A percentile compares a stretch with the other conserved stretches of the same genome.
Conservation (phyloP, 148 eudicot genomes). For the Pouteria glomerata region DNA sequence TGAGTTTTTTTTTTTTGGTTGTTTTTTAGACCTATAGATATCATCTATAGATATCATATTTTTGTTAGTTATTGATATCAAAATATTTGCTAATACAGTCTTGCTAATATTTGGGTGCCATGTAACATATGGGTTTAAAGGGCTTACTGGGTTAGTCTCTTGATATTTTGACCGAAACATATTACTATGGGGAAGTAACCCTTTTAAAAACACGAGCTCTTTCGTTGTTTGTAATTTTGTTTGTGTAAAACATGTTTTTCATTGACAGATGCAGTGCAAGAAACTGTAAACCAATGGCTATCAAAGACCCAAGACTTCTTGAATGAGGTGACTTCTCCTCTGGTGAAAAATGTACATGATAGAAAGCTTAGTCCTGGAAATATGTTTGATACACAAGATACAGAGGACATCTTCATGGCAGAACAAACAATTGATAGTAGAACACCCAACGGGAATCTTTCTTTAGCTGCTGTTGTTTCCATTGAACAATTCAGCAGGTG, state of each 20-base stretch:
- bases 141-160: background rate
- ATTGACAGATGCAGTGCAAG: slow-evolving; percentile 65
- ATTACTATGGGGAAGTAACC: background rate
- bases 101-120: background rate
- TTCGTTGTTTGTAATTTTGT: slow-evolving; percentile 4
- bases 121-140: background rate
- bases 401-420: slow-evolving; percentile 54
- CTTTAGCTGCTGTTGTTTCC: slow-evolving; percentile 70
- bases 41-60: too few relatives aligned
- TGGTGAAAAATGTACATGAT: slow-evolving; percentile 55
- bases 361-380: slow-evolving; percentile 34
- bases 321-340: slow-evolving; percentile 66
- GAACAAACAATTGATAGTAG: slow-evolving; percentile 60
- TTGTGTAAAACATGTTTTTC: background rate
- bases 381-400: slow-evolving; percentile 38
- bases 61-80: too few relatives aligned
- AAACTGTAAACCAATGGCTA: slow-evolving; percentile 55
- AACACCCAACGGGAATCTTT: slow-evolving; percentile 61
- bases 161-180: background rate
- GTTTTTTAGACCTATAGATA: too few relatives aligned
- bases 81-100: background rate
- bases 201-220: background rate
- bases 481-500: slow-evolving; percentile 93
- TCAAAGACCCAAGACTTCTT: slow-evolving; percentile 67
- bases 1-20: too few relatives aligned